These are phyloP conservation scores for Ogataea wickerhamii DNA, from an alignment of 805 yeast genomes.

Conservation along the genomic window DNA sequence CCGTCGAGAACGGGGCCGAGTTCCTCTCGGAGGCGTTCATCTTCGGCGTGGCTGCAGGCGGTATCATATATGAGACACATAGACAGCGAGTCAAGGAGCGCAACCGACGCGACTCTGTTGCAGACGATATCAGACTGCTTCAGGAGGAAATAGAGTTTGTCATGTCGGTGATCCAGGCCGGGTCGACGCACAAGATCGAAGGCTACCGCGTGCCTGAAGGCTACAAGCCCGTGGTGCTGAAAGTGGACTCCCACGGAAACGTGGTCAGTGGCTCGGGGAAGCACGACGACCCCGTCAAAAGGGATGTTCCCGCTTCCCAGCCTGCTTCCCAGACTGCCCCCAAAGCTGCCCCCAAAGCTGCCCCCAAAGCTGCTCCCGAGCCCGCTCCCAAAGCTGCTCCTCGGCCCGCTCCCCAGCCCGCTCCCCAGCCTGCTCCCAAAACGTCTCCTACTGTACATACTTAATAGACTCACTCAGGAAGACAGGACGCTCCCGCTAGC, in stretches of 20 bases:
- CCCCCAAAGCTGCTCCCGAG: not conserved
- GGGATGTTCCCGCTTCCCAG: not conserved
- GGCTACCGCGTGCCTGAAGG: constrained; percentile 48
- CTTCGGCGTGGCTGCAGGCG: constrained; percentile 75
- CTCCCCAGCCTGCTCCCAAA: too few relatives aligned
- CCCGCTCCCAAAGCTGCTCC: too few relatives aligned
- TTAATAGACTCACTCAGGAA: too few relatives aligned
- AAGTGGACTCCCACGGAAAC: constrained; percentile 30
- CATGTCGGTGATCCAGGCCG: constrained; percentile 39
- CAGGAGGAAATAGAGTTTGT: constrained; percentile 67
- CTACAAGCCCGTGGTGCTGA: constrained; percentile 43
- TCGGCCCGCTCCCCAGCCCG: too few relatives aligned
- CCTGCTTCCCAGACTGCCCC: not conserved
- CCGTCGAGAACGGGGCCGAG: constrained; percentile 79
- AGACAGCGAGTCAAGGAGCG: constrained; percentile 64
- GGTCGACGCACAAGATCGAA: constrained; percentile 36
- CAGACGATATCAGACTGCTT: constrained; percentile 66
- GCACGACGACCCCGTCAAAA: not conserved
- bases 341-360: constrained; percentile 1
- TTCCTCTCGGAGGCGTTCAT: constrained; percentile 74
- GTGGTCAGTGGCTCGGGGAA: constrained; percentile 4
- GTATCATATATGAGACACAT: constrained; percentile 67
- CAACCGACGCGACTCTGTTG: constrained; percentile 57
- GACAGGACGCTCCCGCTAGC: too few relatives aligned
- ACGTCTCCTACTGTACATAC: too few relatives aligned